Base-by-base conservation (phyloP, 768 basidiomycete genomes). In the Fomitopsis pulvina region DNA sequence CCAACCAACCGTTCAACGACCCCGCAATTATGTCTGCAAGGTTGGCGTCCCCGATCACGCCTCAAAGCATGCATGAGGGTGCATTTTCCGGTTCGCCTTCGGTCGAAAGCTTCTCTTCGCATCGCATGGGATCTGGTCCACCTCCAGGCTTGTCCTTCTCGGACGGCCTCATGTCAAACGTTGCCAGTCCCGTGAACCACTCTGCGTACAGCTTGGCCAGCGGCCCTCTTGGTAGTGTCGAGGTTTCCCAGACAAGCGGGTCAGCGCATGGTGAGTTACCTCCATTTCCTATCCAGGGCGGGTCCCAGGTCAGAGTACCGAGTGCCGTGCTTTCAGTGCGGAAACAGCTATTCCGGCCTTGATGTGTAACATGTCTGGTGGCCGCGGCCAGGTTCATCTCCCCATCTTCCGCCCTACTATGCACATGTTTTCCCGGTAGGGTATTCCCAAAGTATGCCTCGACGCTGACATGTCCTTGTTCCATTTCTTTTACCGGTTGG, bases 291-390 rank as follows among this genome's bases (percentile, higher is more conserved):
- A 68, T 69, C 65, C 79, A 83, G 84, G 84, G 85, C 85, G 83
- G 86, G 70, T 71, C 73, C 71, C 67, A 71, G 84, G 83, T 75
- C 82, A 80, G 78, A 77, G 83, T 89, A 87, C 85, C 87, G 77
- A 88, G 85, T 71, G 69, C 84, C 83, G 81, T 86, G 74, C 85
- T 85, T 87, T 85, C 84, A 88, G 86, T 85, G 81, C 85, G 84
- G 82, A 84, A 82, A 78, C 71, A 79, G 72, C 79, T 79, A 70
- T 74, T 81, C 77, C 82, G 77, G 65, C 77, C 76, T 72, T 87
- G 74, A 87, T 72, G 56, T 62, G 21, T 58, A 51, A 53, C 52
- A 69, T 68, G 57, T 48, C 52, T 52, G 46, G 47, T 56, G 55
- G 40, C 56, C 54, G 58, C 54, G 57, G 60, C 60, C 58, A 51